Percentiles rank a stretch among this genome's conserved stretches.
These are phyloP conservation scores for Teunomyces lycoperdinae DNA, from an alignment of 805 yeast genomes.

Conservation along the genomic window DNA sequence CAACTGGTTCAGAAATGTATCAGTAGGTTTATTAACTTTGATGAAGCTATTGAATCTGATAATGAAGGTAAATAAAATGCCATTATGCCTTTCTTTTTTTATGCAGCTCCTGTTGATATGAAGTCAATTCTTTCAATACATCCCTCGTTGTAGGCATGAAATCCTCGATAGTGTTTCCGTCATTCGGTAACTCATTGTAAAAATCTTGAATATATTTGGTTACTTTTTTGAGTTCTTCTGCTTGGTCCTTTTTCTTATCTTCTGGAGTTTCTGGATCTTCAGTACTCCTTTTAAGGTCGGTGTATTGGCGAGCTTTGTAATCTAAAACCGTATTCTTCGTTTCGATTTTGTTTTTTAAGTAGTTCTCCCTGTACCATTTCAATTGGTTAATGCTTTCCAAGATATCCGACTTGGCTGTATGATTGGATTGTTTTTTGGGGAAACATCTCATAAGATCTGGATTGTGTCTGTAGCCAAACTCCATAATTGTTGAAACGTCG, in stretches of 20 bases:
- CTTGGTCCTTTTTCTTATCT: not conserved
- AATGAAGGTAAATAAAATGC: constrained; percentile 11
- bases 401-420: constrained; percentile 88
- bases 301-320: not conserved
- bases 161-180: not conserved
- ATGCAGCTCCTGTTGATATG: not conserved
- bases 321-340: constrained; percentile 4
- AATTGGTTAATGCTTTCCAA: constrained; percentile 84
- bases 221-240: not conserved
- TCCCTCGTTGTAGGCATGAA: not conserved
- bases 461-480: constrained; percentile 75
- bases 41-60: constrained; percentile 30
- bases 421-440: constrained; percentile 68
- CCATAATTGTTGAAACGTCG: constrained; percentile 87
- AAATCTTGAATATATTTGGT: not conserved
- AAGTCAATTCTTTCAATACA: not conserved
- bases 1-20: constrained; percentile 21
- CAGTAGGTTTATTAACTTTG: constrained; percentile 15
- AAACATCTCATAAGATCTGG: constrained; percentile 51
- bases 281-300: not conserved
- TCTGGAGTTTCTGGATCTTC: not conserved
- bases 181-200: not conserved
- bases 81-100: not conserved
- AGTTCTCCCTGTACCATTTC: constrained; percentile 70
- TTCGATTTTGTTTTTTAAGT: constrained; percentile 39